These are phyloP conservation scores for Russula virescens DNA, from an alignment of 768 basidiomycete species.

Conservation along the genomic window DNA sequence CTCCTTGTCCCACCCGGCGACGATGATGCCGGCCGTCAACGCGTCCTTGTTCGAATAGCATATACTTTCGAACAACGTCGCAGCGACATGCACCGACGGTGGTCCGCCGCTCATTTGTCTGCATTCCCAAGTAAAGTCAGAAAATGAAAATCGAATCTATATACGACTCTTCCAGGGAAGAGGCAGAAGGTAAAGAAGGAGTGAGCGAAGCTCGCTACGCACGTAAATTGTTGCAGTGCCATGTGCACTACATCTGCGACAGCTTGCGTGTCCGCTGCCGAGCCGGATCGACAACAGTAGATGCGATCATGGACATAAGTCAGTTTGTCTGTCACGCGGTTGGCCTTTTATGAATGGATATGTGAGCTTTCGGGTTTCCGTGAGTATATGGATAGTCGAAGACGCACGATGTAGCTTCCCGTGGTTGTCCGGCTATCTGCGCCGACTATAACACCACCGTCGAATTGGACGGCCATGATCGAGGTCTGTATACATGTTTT, in stretches of 20 bases:
- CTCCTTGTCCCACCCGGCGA: conserved; percentile 95
- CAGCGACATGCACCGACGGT: conserved; percentile 78
- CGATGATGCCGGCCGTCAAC: conserved; percentile 90
- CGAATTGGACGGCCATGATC: conserved; percentile 98
- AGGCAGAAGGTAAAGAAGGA: not conserved
- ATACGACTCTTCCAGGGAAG: not conserved
- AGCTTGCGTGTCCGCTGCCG: conserved; percentile 96
- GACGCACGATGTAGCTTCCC: conserved; percentile 86
- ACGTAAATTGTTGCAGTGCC: conserved; percentile 72
- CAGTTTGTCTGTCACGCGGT: conserved; percentile 97
- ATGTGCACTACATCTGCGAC: conserved; percentile 89
- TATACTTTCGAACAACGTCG: conserved; percentile 75
- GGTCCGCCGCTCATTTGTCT: conserved; percentile 51
- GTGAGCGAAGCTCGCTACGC: conserved; percentile 27
- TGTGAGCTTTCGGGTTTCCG: not conserved
- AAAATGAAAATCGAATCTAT: not conserved
- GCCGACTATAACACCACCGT: conserved; percentile 91
- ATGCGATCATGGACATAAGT: conserved; percentile 96
- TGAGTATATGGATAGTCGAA: not conserved
- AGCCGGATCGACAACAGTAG: conserved; percentile 98
- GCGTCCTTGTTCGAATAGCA: conserved; percentile 93
- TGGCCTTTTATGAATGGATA: conserved; percentile 53
- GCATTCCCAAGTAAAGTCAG: not conserved
- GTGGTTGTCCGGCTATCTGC: conserved; percentile 97
- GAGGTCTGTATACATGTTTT: conserved; percentile 64